Conservation (phyloP, 2,329 filamentous ascomycete genomes). For the Aspergillus ruber region DNA sequence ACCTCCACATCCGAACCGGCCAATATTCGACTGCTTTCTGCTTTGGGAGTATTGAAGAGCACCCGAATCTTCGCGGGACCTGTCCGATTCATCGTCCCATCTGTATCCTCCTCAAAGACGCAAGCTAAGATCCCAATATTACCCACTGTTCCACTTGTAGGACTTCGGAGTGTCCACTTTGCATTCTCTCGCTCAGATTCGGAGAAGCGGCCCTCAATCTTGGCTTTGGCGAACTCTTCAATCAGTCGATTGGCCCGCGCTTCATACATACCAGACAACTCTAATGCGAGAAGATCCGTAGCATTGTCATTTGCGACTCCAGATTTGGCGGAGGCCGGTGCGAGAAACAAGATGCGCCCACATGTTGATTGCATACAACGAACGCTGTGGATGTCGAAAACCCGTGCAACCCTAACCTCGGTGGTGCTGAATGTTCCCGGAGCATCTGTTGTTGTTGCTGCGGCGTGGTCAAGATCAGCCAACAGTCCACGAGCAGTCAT, state of each 20-base stretch:
- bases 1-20: slow-evolving; percentile 34
- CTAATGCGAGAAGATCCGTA: slow-evolving; percentile 57
- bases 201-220: slow-evolving; percentile 75
- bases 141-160: slow-evolving; percentile 49
- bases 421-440: slow-evolving; percentile 37
- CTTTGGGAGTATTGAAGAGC: slow-evolving; percentile 30
- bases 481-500: slow-evolving; percentile 70
- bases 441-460: slow-evolving; percentile 42
- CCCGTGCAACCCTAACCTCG: slow-evolving; percentile 70
- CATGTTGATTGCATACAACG: slow-evolving; percentile 54
- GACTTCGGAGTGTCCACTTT: slow-evolving; percentile 71
- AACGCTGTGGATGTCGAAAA: slow-evolving; percentile 62
- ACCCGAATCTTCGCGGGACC: slow-evolving; percentile 29
- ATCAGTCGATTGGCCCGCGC: slow-evolving; percentile 68
- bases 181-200: slow-evolving; percentile 76
- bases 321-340: slow-evolving; percentile 20
- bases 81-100: slow-evolving; percentile 46
- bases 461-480: slow-evolving; percentile 78
- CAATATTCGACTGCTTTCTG: slow-evolving; percentile 23
- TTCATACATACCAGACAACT: slow-evolving; percentile 69
- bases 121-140: slow-evolving; percentile 49
- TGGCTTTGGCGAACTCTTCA: slow-evolving; percentile 81
- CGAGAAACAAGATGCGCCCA: slow-evolving; percentile 33
- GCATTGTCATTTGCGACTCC: slow-evolving; percentile 15
- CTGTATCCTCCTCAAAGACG: slow-evolving; percentile 39